Evolutionary conservation across 192 early-diverging fungal species (phyloP), one percentile per base, ranked within the genome.

Genomic region (Coemansia sp.): DNA sequence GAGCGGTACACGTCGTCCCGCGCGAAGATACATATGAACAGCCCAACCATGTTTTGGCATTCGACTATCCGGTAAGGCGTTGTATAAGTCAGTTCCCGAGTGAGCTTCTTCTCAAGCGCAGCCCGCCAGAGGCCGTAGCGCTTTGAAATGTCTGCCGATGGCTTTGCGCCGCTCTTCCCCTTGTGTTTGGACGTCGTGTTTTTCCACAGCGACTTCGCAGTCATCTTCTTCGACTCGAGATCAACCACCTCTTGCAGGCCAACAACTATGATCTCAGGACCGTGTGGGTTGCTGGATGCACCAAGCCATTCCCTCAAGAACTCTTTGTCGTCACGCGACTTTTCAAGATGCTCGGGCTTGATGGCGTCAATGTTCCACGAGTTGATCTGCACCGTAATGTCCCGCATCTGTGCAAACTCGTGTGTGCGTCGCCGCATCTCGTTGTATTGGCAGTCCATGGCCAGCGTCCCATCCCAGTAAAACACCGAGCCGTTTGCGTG

Each of bases 201-300:
- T 43, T 57, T 68, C 66, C 67, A 75, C 42, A 80, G 66, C 30
- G 73, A 81, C 59, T 70, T 91, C 51, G 91, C 92, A 15, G 88
- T 92, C 83, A 87, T 83, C 67, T 90, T 91, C 66, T 94, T 84
- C 55, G 58, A 83, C 78, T 82, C 93, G 37, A 99, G 82, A 68
- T 99, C 92, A 10, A 99, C 96, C 45, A 99, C 89, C 77, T 99
- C 98, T 70, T 99, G 95, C 63, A 97, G 89, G 25, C 95, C 96
- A 67, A 99, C 88, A 0, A 91, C 90, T 35, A 88, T 86, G 3
- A 98, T 59, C 53, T 98, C 89, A 0, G 96, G 94, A 28, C 57
- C 59, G 20, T 79, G 65, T 31, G 87, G 86, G 33, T 80, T 75
- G 31, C 78, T 72, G n/a, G 70, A 52, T 42, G 66, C 66, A 13